These are phyloP conservation scores for Orbilia oligospora DNA, from an alignment of 2,329 filamentous ascomycete species.

Conservation along the genomic window DNA sequence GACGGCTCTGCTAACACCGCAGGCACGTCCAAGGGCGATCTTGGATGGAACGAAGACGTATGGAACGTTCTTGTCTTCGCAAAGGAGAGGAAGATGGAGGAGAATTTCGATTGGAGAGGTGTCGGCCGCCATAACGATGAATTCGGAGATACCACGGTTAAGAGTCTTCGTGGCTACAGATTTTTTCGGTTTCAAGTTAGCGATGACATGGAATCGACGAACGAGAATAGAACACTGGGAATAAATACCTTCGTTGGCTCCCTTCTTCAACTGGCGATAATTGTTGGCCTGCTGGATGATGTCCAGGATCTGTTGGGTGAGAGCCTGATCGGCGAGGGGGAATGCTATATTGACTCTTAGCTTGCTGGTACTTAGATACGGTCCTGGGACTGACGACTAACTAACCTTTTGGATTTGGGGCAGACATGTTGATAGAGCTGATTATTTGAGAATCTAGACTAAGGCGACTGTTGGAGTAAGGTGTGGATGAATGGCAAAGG, in stretches of 20 bases:
- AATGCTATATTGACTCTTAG: constrained; percentile 62
- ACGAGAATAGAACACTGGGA: background rate
- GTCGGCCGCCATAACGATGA: constrained; percentile 91
- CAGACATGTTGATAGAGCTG: constrained; percentile 59
- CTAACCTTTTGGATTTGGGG: constrained; percentile 63
- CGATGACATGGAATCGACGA: background rate
- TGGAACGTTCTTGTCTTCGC: constrained; percentile 83
- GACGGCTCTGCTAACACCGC: constrained; percentile 88
- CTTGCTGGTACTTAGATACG: background rate
- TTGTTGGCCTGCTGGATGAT: constrained; percentile 80
- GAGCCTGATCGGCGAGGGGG: constrained; percentile 75
- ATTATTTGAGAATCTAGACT: background rate
- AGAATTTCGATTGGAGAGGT: constrained; percentile 89
- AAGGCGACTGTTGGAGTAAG: constrained; percentile 17
- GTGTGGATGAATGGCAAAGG: constrained; percentile 65
- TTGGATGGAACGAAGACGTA: constrained; percentile 82
- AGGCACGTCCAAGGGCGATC: constrained; percentile 88
- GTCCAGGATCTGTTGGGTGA: constrained; percentile 86
- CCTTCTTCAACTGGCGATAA: constrained; percentile 86
- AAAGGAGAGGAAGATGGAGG: constrained; percentile 88
- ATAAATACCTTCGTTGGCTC: constrained; percentile 78
- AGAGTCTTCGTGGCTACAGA: constrained; percentile 81
- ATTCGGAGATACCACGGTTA: constrained; percentile 89
- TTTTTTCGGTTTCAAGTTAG: constrained; percentile 1
- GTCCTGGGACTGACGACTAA: background rate